These are phyloP conservation scores for Peziza echinospora DNA, from an alignment of 495 filamentous ascomycete genomes.

Conservation along the genomic window DNA sequence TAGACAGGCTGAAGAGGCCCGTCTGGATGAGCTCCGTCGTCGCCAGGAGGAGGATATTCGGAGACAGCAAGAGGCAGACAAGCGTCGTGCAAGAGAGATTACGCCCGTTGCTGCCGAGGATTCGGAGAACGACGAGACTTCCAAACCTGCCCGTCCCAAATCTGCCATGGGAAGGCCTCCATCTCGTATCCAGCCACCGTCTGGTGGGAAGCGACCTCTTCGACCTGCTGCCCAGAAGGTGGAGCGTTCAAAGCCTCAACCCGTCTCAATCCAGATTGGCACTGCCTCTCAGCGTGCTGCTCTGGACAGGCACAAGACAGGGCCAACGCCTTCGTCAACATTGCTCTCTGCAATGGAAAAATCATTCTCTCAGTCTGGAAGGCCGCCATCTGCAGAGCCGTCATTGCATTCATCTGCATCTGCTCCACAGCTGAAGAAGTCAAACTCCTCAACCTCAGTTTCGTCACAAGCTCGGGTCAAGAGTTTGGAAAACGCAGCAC, in stretches of 20 bases:
- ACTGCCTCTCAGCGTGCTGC: slow-evolving; percentile 19
- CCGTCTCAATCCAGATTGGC: slow-evolving; percentile 16
- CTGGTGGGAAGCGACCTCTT: slow-evolving; percentile 6
- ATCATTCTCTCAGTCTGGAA: slow-evolving; percentile 12
- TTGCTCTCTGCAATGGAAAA: slow-evolving; percentile 17
- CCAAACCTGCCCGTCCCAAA: background rate
- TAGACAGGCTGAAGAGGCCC: slow-evolving; percentile 21
- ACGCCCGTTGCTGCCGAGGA: background rate
- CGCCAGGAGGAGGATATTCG: background rate
- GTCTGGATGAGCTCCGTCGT: background rate
- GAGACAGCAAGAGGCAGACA: background rate
- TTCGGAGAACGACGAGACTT: background rate
- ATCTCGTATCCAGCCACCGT: slow-evolving; percentile 13
- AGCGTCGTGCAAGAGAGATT: background rate
- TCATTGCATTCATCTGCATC: slow-evolving; percentile 11
- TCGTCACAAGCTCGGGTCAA: background rate
- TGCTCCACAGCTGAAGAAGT: slow-evolving; percentile 9
- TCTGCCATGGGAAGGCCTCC: slow-evolving; percentile 7
- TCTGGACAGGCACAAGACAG: slow-evolving; percentile 12
- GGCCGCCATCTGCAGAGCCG: background rate
- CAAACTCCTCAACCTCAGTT: slow-evolving; percentile 3
- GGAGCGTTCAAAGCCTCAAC: slow-evolving; percentile 7
- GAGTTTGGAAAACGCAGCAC: background rate
- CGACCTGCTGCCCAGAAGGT: slow-evolving; percentile 7
- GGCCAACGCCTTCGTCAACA: slow-evolving; percentile 5